These are phyloP conservation scores for Periconia digitata DNA, from an alignment of 2,329 filamentous ascomycete species.

Conservation along the genomic window DNA sequence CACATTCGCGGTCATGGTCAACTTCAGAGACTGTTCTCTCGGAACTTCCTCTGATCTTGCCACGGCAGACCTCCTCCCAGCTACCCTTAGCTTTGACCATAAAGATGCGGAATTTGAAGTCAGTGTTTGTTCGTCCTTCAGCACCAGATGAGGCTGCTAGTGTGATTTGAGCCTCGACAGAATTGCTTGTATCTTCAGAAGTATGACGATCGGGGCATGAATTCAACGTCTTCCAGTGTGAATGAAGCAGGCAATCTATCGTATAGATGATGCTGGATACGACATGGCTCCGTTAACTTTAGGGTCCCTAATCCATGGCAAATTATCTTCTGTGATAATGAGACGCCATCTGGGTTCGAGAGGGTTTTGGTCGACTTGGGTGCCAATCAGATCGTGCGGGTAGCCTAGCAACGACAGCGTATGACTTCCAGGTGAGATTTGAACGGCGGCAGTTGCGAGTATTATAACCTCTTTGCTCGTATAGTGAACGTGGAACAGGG, in stretches of 20 bases:
- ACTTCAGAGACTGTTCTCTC: not conserved
- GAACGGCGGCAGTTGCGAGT: no score
- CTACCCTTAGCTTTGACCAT: not conserved
- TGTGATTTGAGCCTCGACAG: not conserved
- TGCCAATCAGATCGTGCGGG: not conserved
- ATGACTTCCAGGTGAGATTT: no score
- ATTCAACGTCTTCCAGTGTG: not conserved
- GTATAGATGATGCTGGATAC: not conserved
- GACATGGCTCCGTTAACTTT: slow-evolving; percentile 16
- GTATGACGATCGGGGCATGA: not conserved
- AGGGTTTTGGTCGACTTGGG: not conserved
- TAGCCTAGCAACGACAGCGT: not conserved
- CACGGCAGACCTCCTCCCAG: not conserved
- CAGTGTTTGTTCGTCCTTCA: not conserved
- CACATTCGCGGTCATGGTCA: not conserved
- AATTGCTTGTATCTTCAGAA: not conserved
- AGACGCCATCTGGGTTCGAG: not conserved
- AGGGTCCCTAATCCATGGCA: slow-evolving; percentile 26
- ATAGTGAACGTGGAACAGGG: no score
- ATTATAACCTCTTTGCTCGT: no score
- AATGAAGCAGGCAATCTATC: not conserved
- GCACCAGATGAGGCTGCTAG: not conserved
- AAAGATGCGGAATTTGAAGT: not conserved
- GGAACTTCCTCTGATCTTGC: not conserved
- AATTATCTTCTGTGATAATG: not conserved